phyloP scores from a whole-genome alignment of 2,329 filamentous ascomycete genomes.

The Verticillium nubilum region DNA sequence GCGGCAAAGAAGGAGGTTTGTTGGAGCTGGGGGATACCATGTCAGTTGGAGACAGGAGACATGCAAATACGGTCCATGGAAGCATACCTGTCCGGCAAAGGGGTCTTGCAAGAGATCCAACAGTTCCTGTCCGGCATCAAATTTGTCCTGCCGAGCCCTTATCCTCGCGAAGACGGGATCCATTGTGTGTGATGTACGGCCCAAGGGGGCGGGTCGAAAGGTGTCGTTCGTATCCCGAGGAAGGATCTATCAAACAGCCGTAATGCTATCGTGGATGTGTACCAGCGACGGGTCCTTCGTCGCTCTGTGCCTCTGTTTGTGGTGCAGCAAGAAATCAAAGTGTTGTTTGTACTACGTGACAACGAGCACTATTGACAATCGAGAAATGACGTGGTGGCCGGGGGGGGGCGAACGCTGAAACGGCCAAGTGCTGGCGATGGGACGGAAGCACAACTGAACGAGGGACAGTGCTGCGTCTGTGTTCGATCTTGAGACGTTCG shows the following conservation, averaged over 20 bases:
- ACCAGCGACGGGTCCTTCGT: background rate
- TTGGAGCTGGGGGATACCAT: slow-evolving; percentile 27
- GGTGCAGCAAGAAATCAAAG: background rate
- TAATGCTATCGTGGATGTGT: background rate
- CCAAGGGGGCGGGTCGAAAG: background rate
- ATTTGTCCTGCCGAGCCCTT: background rate
- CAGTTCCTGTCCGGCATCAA: slow-evolving; percentile 35
- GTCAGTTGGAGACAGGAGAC: background rate
- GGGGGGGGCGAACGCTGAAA: background rate
- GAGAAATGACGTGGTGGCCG: background rate
- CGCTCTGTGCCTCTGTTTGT: background rate
- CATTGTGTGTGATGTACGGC: background rate
- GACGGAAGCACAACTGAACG: background rate
- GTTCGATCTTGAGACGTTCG: background rate
- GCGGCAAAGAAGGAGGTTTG: slow-evolving; percentile 69
- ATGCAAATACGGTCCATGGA: too few species aligned
- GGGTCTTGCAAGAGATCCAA: slow-evolving; percentile 45
- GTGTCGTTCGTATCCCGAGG: background rate
- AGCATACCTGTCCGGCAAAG: slow-evolving; percentile 38
- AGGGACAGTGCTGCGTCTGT: background rate
- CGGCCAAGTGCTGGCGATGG: background rate
- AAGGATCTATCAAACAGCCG: background rate
- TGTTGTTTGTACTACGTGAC: background rate
- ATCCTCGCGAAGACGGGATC: background rate
- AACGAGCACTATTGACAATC: background rate